Conservation (phyloP, 148 eudicot species). For the Polygonum aviculare region DNA sequence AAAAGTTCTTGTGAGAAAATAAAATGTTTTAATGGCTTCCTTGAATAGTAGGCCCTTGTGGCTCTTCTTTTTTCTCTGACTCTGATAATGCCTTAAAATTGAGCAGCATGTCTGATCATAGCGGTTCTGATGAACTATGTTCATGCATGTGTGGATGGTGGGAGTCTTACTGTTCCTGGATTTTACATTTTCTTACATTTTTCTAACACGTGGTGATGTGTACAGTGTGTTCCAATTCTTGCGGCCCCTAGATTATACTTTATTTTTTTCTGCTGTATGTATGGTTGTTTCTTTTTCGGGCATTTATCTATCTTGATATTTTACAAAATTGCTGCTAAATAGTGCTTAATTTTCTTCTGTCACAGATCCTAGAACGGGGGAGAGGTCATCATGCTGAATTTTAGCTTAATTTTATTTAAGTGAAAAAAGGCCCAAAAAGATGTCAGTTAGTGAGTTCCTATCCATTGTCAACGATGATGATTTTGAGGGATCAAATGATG, state of each 20-base stretch:
- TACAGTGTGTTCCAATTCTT: neutral
- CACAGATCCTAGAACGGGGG: neutral
- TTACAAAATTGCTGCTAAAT: neutral
- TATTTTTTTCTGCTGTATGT: neutral
- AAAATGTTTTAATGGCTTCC: neutral
- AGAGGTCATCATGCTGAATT: neutral
- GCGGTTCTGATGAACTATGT: neutral
- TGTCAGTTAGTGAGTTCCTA: neutral
- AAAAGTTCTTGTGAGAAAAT: neutral
- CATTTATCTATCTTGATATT: neutral
- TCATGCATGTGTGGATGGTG: neutral
- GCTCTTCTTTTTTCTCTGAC: neutral
- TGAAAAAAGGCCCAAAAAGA: neutral
- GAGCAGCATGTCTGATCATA: neutral
- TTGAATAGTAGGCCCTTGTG: neutral
- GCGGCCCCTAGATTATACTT: neutral
- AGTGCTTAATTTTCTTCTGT: neutral
- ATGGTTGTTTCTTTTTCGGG: neutral
- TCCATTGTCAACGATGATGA: conserved; percentile 50
- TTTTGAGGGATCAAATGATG: conserved; percentile 58
- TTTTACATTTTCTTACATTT: neutral
- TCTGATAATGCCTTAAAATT: neutral
- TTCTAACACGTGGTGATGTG: neutral
- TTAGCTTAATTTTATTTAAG: neutral
- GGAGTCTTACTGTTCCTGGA: neutral